These are phyloP conservation scores for Penicillium concentricum DNA, from an alignment of 2,329 filamentous ascomycete genomes.

Conservation along the genomic window DNA sequence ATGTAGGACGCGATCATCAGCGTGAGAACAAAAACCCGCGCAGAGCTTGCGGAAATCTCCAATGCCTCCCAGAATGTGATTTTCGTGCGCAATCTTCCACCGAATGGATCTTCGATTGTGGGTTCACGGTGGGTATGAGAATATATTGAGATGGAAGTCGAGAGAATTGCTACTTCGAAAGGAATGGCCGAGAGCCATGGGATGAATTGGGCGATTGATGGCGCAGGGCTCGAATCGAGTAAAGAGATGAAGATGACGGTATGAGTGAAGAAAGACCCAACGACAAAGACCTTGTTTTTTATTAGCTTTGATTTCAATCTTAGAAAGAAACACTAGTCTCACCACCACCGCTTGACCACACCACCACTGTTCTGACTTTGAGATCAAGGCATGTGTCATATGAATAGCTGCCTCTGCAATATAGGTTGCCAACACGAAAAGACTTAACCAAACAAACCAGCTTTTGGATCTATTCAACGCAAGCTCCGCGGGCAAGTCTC, in stretches of 20 bases:
- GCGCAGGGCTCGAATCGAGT: conserved; percentile 77
- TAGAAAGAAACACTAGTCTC: conserved; percentile 38
- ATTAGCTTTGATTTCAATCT: conserved; percentile 14
- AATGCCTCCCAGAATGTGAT: conserved; percentile 3
- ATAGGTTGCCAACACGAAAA: conserved; percentile 70
- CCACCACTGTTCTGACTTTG: conserved; percentile 71
- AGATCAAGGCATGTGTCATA: conserved; percentile 68
- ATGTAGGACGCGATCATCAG: conserved; percentile 61
- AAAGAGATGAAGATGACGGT: conserved; percentile 81
- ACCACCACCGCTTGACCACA: conserved; percentile 75
- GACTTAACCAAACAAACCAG: conserved; percentile 72
- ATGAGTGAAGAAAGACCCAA: conserved; percentile 83
- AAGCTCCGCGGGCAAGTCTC: not conserved
- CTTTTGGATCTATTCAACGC: conserved; percentile 50
- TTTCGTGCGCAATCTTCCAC: conserved; percentile 40
- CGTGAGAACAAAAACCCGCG: conserved; percentile 66
- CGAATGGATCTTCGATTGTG: conserved; percentile 48
- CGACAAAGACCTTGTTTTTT: conserved; percentile 69
- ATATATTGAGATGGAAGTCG: conserved; percentile 67
- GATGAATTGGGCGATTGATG: conserved; percentile 73
- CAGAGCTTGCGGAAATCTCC: conserved; percentile 52
- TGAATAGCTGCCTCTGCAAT: conserved; percentile 71
- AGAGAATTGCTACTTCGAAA: conserved; percentile 71
- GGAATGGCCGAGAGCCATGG: conserved; percentile 74
- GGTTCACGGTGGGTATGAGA: conserved; percentile 65